Conservation (phyloP, 371 early-diverging fungal genomes). For the Batkoa obscura region DNA sequence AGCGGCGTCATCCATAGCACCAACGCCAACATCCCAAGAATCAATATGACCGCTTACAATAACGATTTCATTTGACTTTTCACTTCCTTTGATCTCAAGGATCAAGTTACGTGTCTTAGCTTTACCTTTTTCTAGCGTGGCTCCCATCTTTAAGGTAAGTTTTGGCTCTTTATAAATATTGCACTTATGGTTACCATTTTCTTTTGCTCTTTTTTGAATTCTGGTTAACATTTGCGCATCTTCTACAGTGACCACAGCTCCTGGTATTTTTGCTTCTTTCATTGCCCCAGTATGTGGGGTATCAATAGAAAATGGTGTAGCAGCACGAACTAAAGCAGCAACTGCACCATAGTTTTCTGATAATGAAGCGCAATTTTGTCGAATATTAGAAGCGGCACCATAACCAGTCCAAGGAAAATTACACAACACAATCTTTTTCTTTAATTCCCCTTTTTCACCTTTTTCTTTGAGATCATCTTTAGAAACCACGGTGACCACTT, state of each 20-base stretch:
- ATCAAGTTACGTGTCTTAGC: slow-evolving; percentile 23
- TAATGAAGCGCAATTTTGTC: slow-evolving; percentile 17
- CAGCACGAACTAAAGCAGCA: slow-evolving; percentile 24
- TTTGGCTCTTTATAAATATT: slow-evolving; percentile 15
- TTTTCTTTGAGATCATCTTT: slow-evolving; percentile 20
- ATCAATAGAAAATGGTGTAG: slow-evolving; percentile 21
- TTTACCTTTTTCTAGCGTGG: slow-evolving; percentile 12
- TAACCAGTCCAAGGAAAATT: slow-evolving; percentile 22
- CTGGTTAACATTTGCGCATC: slow-evolving; percentile 26
- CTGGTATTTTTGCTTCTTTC: slow-evolving; percentile 16
- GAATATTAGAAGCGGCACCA: slow-evolving; percentile 11
- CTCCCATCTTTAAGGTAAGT: slow-evolving; percentile 19
- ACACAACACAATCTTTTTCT: slow-evolving; percentile 27
- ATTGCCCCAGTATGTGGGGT: slow-evolving; percentile 25
- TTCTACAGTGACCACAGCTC: slow-evolving; percentile 24
- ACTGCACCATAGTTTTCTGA: slow-evolving; percentile 28
- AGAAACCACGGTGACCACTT: slow-evolving; percentile 19
- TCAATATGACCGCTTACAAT: slow-evolving; percentile 35
- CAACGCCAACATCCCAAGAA: slow-evolving; percentile 34
- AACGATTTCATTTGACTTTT: slow-evolving; percentile 23
- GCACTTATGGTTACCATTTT: slow-evolving; percentile 5
- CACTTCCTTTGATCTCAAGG: slow-evolving; percentile 25
- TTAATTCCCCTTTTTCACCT: slow-evolving; percentile 13
- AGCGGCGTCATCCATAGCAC: slow-evolving; percentile 29
- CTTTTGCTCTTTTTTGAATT: slow-evolving; percentile 13